These are phyloP conservation scores for Chalaropsis thielavioides DNA, from an alignment of 2,329 filamentous ascomycete species.

Conservation along the genomic window DNA sequence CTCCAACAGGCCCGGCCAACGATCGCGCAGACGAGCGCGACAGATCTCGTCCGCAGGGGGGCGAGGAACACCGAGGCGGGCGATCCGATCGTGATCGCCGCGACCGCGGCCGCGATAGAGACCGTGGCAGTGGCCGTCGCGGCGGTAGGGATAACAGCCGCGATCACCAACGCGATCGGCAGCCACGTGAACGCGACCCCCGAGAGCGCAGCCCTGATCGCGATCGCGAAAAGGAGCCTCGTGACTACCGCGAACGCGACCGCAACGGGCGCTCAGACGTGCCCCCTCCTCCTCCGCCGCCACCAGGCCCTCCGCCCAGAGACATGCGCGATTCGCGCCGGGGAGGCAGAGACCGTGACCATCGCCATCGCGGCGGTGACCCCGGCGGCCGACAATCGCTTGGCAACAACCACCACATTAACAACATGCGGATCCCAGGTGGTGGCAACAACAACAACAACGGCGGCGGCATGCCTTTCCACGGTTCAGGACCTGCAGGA, in stretches of 20 bases:
- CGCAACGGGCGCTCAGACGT: conserved; percentile 25
- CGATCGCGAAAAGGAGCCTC: conserved; percentile 34
- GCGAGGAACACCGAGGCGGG: conserved; percentile 26
- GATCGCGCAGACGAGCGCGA: conserved; percentile 22
- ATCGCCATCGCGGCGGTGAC: conserved; percentile 12
- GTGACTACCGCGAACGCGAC: conserved; percentile 30
- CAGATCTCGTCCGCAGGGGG: conserved; percentile 25
- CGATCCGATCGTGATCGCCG: conserved; percentile 33
- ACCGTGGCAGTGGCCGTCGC: conserved; percentile 28
- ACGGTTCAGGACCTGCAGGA: conserved; percentile 7
- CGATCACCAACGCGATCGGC: conserved; percentile 31
- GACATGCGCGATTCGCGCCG: conserved; percentile 21
- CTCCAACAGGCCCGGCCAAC: neutral
- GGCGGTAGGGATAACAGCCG: conserved; percentile 35
- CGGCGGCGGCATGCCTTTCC: neutral
- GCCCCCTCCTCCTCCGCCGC: conserved; percentile 18
- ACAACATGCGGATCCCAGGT: conserved; percentile 12
- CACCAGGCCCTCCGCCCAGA: conserved; percentile 17
- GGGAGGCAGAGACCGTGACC: conserved; percentile 18
- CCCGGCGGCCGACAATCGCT: neutral
- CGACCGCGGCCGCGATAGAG: conserved; percentile 24
- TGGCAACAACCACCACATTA: neutral
- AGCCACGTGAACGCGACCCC: conserved; percentile 26
- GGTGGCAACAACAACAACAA: neutral
- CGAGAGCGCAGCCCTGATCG: conserved; percentile 34